Base-by-base conservation (phyloP, 129 eudicot species). In the Chrysanthemum seticuspe region DNA sequence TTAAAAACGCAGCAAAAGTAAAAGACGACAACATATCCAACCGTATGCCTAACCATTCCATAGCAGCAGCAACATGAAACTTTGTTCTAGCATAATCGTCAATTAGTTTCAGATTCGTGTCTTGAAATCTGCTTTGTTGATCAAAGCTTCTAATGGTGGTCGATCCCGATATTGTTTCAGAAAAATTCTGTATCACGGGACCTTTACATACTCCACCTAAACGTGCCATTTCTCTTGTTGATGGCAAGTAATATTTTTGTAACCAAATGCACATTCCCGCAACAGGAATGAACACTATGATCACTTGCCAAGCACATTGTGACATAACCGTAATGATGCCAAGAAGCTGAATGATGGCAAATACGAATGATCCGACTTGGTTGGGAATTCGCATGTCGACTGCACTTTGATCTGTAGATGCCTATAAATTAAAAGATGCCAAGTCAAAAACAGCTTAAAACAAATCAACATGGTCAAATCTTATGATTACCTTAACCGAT, bases 1-100 rank as follows among this genome's bases (percentile, higher is more conserved):
- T 61, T 45, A 84, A 60, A 47, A 77, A 80, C 45, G 56, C 71
- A 25, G 78, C 83, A 75, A 84, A 80, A 0, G 75, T 81, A 51
- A 84, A 18, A 55, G 49, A 44, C 50, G 85, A 55, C 78, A 68
- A 40, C 81, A 77, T 60, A 49, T 79, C 85, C 73, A 81, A 48
- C 48, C 85, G 85, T 52, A 84, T 16, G 65, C 78, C 74, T 45
- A 80, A 80, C 88, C 88, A 84, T 57, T 84, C 80, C 78, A 77
- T 80, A 61, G 83, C 85, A 18, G 78, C 88, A 13, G 66, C 80
- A 64, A 34, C 68, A 16, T 84, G 78, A 55, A 84, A 84, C 73
- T 74, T 74, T 13, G 88, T 83, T 50, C 85, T 62, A 1, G 83
- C 52, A 81, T 45, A 70, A 47, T 74, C 85, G 16, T 84, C 84